phyloP scores from a whole-genome alignment of 2,329 filamentous ascomycete genomes.

The Fusarium sterilihyphosum region DNA sequence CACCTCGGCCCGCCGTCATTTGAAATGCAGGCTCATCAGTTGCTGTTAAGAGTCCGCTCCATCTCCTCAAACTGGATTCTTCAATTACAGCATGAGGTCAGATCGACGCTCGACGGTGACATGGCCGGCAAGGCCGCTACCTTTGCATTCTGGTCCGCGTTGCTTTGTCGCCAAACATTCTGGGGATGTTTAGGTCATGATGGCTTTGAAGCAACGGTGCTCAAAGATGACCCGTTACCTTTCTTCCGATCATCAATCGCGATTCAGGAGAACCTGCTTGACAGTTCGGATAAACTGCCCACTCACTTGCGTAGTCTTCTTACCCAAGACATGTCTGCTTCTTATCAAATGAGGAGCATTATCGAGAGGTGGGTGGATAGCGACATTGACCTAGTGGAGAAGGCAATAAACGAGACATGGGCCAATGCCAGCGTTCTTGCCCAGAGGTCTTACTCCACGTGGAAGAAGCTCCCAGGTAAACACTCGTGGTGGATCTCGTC shows the following conservation, averaged over 20 bases:
- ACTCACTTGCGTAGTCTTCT: constrained; percentile 19
- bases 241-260: constrained; percentile 43
- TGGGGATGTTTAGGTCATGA: background rate
- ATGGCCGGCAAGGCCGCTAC: constrained; percentile 44
- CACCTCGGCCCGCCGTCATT: constrained; percentile 5
- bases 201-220: rapidly evolving
- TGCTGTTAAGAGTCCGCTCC: constrained; percentile 55
- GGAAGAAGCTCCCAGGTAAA: background rate
- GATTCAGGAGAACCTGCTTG: constrained; percentile 41
- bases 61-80: constrained; percentile 62
- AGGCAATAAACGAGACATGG: constrained; percentile 33
- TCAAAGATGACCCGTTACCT: constrained; percentile 1
- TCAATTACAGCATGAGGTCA: constrained; percentile 57
- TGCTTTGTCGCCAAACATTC: constrained; percentile 62
- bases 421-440: background rate
- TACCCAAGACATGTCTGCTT: constrained; percentile 30
- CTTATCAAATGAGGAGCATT: background rate
- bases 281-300: constrained; percentile 21
- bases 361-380: constrained; percentile 4
- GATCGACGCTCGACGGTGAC: constrained; percentile 49
- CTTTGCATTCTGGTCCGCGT: constrained; percentile 63
- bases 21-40: constrained; percentile 24
- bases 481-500: constrained; percentile 17
- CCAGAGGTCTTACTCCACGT: background rate
- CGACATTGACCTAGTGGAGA: constrained; percentile 41